Evolutionary conservation across 2,329 filamentous ascomycete genomes (phyloP).

Genomic region (Aspergillus uvarum): DNA sequence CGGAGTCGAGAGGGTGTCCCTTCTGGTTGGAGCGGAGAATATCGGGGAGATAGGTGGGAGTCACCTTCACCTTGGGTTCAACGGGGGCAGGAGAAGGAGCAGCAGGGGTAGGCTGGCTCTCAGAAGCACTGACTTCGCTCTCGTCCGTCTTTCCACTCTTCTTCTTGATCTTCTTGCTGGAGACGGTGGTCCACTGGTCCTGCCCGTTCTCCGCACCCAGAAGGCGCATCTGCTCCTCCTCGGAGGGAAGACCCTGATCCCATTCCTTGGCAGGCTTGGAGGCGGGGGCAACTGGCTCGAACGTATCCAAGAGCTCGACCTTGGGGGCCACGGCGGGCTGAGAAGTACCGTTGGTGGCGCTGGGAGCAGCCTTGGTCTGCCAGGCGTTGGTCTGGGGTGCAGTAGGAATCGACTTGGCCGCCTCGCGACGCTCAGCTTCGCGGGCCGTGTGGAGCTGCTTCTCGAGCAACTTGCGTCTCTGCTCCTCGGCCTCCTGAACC

Average conservation of each 20-base stretch:
- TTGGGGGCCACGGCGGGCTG: constrained; percentile 21
- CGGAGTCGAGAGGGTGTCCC: constrained; percentile 47
- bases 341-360: constrained; percentile 25
- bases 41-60: constrained; percentile 36
- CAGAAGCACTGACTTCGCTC: constrained; percentile 46
- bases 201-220: constrained; percentile 49
- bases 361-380: constrained; percentile 43
- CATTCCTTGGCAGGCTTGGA: constrained; percentile 37
- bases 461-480: constrained; percentile 74
- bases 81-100: constrained; percentile 24
- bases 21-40: constrained; percentile 35
- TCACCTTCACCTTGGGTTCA: constrained; percentile 38
- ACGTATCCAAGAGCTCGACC: constrained; percentile 44
- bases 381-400: constrained; percentile 52
- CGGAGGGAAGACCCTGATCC: constrained; percentile 53
- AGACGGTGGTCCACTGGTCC: constrained; percentile 61
- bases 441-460: constrained; percentile 80
- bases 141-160: constrained; percentile 43
- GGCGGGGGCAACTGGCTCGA: constrained; percentile 31
- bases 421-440: constrained; percentile 79
- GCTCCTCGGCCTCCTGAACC: constrained; percentile 74
- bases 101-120: constrained; percentile 29
- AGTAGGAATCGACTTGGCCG: constrained; percentile 48
- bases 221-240: constrained; percentile 61
- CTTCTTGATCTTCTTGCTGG: constrained; percentile 59